Evolutionary conservation across 2,329 filamentous ascomycete genomes (phyloP), one percentile per base, ranked within the genome.

Genomic region (Fusarium stilboides): DNA sequence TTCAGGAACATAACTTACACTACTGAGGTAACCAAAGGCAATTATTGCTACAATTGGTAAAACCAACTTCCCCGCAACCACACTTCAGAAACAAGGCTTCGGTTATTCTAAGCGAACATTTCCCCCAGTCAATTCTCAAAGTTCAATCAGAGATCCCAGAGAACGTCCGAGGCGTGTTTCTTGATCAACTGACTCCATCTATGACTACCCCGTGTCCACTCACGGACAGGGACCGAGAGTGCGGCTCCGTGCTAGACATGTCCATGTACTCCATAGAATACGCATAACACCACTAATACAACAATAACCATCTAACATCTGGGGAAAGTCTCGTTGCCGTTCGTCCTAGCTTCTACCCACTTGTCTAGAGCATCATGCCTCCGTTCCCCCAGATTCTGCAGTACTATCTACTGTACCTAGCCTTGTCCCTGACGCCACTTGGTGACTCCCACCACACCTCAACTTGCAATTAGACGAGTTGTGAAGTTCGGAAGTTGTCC

Each of bases 171-270:
- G 60, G 60, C 43, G 50, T 64, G 44, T 43, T 37, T 34, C 28
- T 17, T 40, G 28, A 24, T 34, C 13, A 31, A 58, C 36, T 20
- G 51, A 45, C 28, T 31, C 28, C 28, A 26, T 42, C 31, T 57
- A 34, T 53, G 47, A 22, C 52, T 51, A 54, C 55, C 62, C 55
- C 60, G 34, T 59, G 49, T 36, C 59, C 62, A 65, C 60, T 45
- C 58, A 67, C 71, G 71, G 71, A 69, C 71, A 71, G 62, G 64
- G 55, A 62, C 71, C 71, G 71, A 73, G 71, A 37, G 50, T 67
- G 63, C 66, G 71, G 69, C 66, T 74, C 71, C 71, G 56, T 63
- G 53, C 61, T 57, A 65, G 55, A 42, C 51, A 54, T 51, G 40
- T 60, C 68, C 10, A 13, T 31, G 10, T 45, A 57, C 51, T 47